Base-by-base conservation (phyloP, 2,329 filamentous ascomycete genomes). In the Xylariaceae sp. region DNA sequence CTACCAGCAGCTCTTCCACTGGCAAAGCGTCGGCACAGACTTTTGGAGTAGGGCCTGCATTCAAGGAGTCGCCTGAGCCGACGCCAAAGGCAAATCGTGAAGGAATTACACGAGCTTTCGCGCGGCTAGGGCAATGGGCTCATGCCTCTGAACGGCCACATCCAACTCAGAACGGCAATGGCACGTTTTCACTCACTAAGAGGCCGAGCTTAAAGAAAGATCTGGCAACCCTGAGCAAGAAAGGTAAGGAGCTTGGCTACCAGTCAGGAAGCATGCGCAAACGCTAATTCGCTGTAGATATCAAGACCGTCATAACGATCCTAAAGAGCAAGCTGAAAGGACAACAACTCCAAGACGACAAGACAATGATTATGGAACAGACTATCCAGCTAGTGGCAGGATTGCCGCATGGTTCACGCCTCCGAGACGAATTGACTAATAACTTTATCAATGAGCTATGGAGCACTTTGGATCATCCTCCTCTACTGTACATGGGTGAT, bases 351-450 rank as follows among this genome's bases (percentile, higher is more conserved):
- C 68, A 81, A 5, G 84, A 92, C 59, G 89, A 92, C 71, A 87
- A 86, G 69, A 87, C 83, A 1, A 87, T 89, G 75, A 72, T 89
- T 40, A 88, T 90, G 82, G 87, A 90, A 66, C 75, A 81, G 7
- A 76, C 86, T 5, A 89, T 90, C 52, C 80, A 85, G 71, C 73
- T 90, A 14, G 85, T 89, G 5, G 76, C 83, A 11, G 78, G 77
- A 31, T 72, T 90, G 32, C 85, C 84, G 1, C 69, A 76, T 44
- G 72, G 77, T 47, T 89, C 86, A 1, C 79, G 78, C 58, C 75
- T 78, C 22, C 76, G 86, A 10, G 72, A 77, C 39, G 70, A 82
- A 45, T 71, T 90, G 42, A 89, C 86, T 9, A 83, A 86, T 59
- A 67, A 70, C 41, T 86, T 91, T 59, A 75, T 91, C 44, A 76